phyloP scores from a whole-genome alignment of 805 yeast species.

The Candida ficus region DNA sequence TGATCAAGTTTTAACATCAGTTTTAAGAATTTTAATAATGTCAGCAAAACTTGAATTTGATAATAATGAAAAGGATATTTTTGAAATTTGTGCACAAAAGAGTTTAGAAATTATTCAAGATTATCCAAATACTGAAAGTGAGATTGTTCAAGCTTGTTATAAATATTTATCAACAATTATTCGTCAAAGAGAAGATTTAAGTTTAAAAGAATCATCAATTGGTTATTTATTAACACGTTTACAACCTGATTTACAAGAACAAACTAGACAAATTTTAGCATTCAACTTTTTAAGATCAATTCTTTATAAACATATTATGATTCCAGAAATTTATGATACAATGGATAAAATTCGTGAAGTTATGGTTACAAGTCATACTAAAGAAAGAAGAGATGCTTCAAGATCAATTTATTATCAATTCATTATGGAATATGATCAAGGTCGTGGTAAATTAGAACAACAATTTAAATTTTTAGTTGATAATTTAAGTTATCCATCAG shows the following conservation, averaged over 20 bases:
- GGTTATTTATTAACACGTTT: constrained; percentile 68
- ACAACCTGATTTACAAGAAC: constrained; percentile 86
- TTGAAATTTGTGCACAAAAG: constrained; percentile 56
- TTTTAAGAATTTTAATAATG: constrained; percentile 57
- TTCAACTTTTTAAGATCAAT: constrained; percentile 78
- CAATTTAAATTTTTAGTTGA: constrained; percentile 77
- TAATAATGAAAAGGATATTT: constrained; percentile 39
- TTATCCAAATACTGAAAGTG: constrained; percentile 72
- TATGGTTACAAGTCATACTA: constrained; percentile 85
- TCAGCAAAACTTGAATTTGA: constrained; percentile 60
- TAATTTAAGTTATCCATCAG: constrained; percentile 79
- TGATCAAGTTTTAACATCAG: constrained; percentile 70
- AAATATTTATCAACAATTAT: constrained; percentile 68
- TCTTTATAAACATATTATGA: constrained; percentile 63
- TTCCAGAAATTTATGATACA: constrained; percentile 87
- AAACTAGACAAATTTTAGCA: constrained; percentile 82
- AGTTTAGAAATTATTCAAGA: constrained; percentile 63
- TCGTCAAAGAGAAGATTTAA: constrained; percentile 60
- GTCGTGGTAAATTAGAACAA: constrained; percentile 75
- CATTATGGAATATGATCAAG: constrained; percentile 91
- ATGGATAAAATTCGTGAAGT: constrained; percentile 77
- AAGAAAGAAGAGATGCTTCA: constrained; percentile 77
- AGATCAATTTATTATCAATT: constrained; percentile 81
- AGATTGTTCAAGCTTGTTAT: constrained; percentile 74
- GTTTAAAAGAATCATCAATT: constrained; percentile 64